Evolutionary conservation across 306 rosid genomes (phyloP), one percentile per base, ranked within the genome.

Genomic region (Castanea sativa): DNA sequence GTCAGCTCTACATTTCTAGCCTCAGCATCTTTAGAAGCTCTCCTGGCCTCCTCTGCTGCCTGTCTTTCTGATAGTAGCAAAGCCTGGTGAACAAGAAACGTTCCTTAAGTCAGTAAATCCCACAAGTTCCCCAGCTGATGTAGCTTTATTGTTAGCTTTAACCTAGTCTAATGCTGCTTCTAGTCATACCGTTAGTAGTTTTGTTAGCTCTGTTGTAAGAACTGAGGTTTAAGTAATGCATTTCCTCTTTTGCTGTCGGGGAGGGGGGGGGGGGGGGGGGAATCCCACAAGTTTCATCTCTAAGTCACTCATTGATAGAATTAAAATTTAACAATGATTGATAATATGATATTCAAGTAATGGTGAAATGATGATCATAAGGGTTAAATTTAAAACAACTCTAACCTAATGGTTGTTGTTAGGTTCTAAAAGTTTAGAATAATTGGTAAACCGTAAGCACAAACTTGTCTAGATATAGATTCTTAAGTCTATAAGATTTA

Each of bases 21-120:
- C 81, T 96, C 98, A 61, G 88, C 85, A 77, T 83, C 91, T 2
- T 73, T 69, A 87, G 72, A 89, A 78, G 88, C 82, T 84, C 83
- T 91, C 84, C 79, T 87, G 82, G 92, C 90, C 81, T 87, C 99
- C 80, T 88, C 97, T 56, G 86, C 91, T 18, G 90, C 87, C 73
- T 82, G 84, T 83, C 87, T 89, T 86, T 96, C 98, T 71, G 88
- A 78, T 53, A 81, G 83, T 57, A 96, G 87, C 63, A 82, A 82
- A 71, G 91, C 90, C 99, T 96, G 92, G 73, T 74, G 69, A 55
- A 72, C 77, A 71, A 61, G 41, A 73, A 41, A 27, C 71, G 71
- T 72, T 45, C 76, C 75, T 78, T 56, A 78, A 83, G 79, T 76
- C 68, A 80, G 78, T 53, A 57, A 73, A 76, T 59, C 35, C 64